Evolutionary conservation across 2,329 filamentous ascomycete genomes (phyloP), one percentile per base, ranked within the genome.

Genomic region (Neopestalotiopsis sp.): DNA sequence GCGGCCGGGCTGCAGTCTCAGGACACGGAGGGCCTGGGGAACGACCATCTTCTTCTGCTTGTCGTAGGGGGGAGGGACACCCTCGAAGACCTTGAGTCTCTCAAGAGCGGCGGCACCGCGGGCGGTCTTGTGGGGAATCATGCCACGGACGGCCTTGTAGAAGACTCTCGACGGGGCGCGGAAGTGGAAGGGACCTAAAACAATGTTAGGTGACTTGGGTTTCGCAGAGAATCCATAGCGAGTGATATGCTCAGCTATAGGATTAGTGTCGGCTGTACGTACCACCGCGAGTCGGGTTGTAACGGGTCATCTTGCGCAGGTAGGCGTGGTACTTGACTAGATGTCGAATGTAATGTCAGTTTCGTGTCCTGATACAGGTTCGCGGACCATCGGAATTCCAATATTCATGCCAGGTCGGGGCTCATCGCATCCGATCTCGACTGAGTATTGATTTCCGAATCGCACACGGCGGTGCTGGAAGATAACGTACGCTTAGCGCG

Each of bases 241-340:
- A 17, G 17, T 38, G 5, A 32, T 38, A 6, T 30, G 20, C 38
- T 34, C 42, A 24, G 62, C 34, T 64, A 28, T 63, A 20, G 28
- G 57, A 60, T 61, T 20, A 69, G 69, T 52, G 68, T 70, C 38
- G 56, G 24, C 10, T 38, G 62, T 75, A 85, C 91, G 89, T 88
- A 94, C 93, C 95, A 92, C 95, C 96, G 84, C 95, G 95, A 80
- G 94, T 98, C 83, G 96, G 95, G 92, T 99, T 99, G 93, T 92
- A 99, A 86, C 96, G 94, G 84, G 96, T 99, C 89, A 97, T 96
- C 93, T 99, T 99, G 90, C 96, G 94, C 82, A 99, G 92, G 90
- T 98, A 98, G 86, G 96, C 94, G 85, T 96, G 94, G 92, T 99
- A 99, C 94, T 99, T 99, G 88, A 99, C 96, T 99, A 83, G 88